phyloP scores from a whole-genome alignment of 345 rosid genomes.

The Erysimum cheiranthoides region DNA sequence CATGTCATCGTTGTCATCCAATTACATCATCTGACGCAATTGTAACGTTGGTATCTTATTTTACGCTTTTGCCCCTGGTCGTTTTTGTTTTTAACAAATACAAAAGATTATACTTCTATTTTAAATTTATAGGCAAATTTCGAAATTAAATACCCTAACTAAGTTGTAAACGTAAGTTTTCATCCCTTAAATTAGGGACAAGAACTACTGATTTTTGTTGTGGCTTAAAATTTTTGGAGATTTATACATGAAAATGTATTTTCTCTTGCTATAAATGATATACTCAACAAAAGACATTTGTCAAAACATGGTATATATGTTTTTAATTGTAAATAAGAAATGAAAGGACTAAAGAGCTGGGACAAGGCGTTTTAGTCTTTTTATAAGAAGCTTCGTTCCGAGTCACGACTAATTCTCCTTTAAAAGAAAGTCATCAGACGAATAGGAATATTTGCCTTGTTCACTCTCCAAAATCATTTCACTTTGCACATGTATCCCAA shows the following conservation, averaged over 20 bases:
- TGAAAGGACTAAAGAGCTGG: not conserved
- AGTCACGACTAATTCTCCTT: slow-evolving; percentile 10
- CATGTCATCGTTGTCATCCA: slow-evolving; percentile 18
- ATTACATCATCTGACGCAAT: slow-evolving; percentile 24
- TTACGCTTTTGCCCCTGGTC: slow-evolving; percentile 21
- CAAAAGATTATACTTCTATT: not conserved
- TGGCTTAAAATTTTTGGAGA: no score
- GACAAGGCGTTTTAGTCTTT: slow-evolving; percentile 23
- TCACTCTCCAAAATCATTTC: slow-evolving; percentile 6
- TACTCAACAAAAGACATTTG: no score
- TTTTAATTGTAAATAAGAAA: no score
- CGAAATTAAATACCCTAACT: not conserved
- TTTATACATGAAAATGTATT: no score
- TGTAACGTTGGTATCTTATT: slow-evolving; percentile 10
- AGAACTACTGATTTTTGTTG: no score
- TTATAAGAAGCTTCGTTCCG: slow-evolving; percentile 7
- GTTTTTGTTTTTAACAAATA: not conserved
- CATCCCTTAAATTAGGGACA: no score
- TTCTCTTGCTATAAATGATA: no score
- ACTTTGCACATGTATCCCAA: slow-evolving; percentile 30
- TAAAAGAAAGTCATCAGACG: slow-evolving; percentile 20
- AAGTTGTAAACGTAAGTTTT: not conserved
- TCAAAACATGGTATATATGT: no score
- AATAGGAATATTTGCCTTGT: not conserved
- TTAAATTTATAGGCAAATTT: not conserved